Evolutionary conservation across 306 rosid genomes (phyloP), one percentile per base, ranked within the genome.

Genomic region (Vigna mungo): DNA sequence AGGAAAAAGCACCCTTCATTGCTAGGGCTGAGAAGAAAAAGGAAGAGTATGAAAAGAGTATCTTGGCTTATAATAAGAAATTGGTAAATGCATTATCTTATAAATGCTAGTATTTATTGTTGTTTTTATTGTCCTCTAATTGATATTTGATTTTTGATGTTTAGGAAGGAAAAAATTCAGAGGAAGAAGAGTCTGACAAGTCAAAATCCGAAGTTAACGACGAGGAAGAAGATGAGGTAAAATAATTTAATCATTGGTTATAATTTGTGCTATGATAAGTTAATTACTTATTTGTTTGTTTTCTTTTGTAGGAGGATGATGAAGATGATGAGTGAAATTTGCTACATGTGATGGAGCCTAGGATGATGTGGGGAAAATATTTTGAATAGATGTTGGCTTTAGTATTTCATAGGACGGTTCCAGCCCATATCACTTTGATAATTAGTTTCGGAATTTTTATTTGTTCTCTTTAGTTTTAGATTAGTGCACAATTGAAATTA

Each of bases 201-300:
- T 94, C 98, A 9, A 92, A 87, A 71, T 92, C 98, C 1, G 97
- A 94, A 72, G 93, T 94, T 71, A 73, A 94, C 20, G 97, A 94
- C 0, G 97, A 91, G 1, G 97, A 93, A 0, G 98, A 90, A 1
- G 97, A 88, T 0, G 98, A 89, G 18, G 97, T 88, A 47, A 81
- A 62, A 18, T 13, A 10, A 43, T 34, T 27, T 27, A 17, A 2
- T 27, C 0, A 0, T 4, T 59, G 43, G 1, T 2, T 67, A 21
- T 56, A 12, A 1, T 14, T 51, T 32, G 18, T 32, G 9, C 1
- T 1, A 2, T 43, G 13, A 11, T 18, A 1, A 2, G 0, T 16
- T 37, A 20, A 18, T 41, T 68, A 1, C 41, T 53, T n/a, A 4
- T n/a, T 16, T 51, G 0, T 15, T 56, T 13, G 44, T 1, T 48